Evolutionary conservation across 2,329 filamentous ascomycete species (phyloP).

Genomic region (Scytalidium lignicola): DNA sequence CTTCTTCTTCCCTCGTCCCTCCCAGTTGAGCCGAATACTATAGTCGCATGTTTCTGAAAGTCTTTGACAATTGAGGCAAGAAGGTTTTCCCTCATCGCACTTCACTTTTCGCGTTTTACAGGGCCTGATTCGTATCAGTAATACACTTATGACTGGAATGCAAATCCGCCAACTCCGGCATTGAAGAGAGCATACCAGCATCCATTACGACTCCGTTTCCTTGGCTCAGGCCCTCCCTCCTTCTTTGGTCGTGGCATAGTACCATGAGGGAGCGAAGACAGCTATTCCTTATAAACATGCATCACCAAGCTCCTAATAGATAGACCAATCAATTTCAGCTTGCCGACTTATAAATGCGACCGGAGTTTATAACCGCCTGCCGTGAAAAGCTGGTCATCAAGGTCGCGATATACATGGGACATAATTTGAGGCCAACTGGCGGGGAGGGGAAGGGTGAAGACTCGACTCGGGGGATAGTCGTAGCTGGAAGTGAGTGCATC

Average conservation of each 20-base stretch:
- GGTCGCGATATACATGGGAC: not conserved
- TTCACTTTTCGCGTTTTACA: constrained; percentile 78
- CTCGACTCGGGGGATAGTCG: not conserved
- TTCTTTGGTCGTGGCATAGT: constrained; percentile 63
- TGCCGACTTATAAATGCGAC: not conserved
- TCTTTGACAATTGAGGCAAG: constrained; percentile 67
- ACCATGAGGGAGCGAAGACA: constrained; percentile 1
- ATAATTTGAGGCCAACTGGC: not conserved
- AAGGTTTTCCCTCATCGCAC: constrained; percentile 73
- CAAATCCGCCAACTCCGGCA: not conserved
- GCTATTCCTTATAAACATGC: not conserved
- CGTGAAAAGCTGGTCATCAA: not conserved
- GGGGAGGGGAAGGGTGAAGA: not conserved
- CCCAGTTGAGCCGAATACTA: constrained; percentile 76
- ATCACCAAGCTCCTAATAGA: not conserved
- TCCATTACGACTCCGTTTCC: constrained; percentile 61
- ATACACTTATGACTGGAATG: constrained; percentile 9
- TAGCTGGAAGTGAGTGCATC: not conserved
- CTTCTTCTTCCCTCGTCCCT: constrained; percentile 61
- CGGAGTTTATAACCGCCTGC: not conserved
- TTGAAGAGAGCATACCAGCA: constrained; percentile 50
- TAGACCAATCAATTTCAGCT: not conserved
- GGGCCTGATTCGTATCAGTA: constrained; percentile 46
- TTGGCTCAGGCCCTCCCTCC: constrained; percentile 57
- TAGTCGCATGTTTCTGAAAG: constrained; percentile 74